These are phyloP conservation scores for Diaporthe citri DNA, from an alignment of 2,329 filamentous ascomycete species.

Conservation along the genomic window DNA sequence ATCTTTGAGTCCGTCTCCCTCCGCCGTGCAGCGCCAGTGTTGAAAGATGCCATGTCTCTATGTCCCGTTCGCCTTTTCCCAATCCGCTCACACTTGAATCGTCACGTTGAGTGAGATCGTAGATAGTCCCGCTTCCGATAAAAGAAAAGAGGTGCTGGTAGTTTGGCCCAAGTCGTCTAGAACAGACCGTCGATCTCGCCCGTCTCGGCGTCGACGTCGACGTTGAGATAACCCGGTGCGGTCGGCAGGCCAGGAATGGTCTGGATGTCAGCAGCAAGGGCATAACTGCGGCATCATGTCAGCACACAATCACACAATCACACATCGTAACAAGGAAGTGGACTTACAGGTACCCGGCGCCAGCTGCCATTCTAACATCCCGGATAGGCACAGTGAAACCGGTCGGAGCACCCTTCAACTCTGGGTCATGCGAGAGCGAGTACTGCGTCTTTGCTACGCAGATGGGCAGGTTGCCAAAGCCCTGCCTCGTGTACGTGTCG, in stretches of 20 bases:
- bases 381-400: conserved; percentile 96
- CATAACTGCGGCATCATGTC: conserved; percentile 72
- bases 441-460: conserved; percentile 99
- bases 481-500: conserved; percentile 92
- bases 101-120: conserved; percentile 28
- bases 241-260: conserved; percentile 97
- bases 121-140: background rate
- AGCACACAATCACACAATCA: conserved; percentile 45
- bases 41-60: conserved; percentile 38
- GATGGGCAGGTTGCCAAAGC: conserved; percentile 92
- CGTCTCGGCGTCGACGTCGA: conserved; percentile 86
- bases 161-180: conserved; percentile 59
- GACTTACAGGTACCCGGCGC: conserved; percentile 88
- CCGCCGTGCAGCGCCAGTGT: conserved; percentile 26
- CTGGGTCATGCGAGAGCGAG: conserved; percentile 91
- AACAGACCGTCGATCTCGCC: conserved; percentile 91
- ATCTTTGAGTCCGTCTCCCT: background rate
- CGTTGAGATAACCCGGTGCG: conserved; percentile 94
- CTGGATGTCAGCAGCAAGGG: conserved; percentile 96
- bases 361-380: conserved; percentile 93
- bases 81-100: background rate
- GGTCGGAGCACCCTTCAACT: conserved; percentile 92
- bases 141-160: background rate
- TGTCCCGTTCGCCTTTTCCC: conserved; percentile 20
- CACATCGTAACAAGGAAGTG: background rate